Conservation (phyloP, 1,139 yeast genomes). For the Schizosaccharomyces versatilis region DNA sequence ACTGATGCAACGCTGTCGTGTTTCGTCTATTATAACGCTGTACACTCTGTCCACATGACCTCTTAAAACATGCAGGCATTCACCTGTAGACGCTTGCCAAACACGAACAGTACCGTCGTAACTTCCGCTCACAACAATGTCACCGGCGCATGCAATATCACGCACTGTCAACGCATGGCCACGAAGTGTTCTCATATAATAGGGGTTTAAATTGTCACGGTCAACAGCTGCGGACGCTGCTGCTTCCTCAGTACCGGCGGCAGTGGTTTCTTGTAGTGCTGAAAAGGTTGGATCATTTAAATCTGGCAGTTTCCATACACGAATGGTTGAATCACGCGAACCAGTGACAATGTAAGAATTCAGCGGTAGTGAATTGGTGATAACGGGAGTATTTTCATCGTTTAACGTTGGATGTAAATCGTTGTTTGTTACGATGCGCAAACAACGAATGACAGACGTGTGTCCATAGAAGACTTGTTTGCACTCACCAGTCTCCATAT, state of each 20-base stretch:
- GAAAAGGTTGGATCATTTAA: conserved; percentile 19
- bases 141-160: conserved; percentile 69
- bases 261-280: not conserved
- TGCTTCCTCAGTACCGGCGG: not conserved
- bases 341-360: conserved; percentile 58
- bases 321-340: conserved; percentile 70
- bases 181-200: conserved; percentile 44
- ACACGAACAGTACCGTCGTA: conserved; percentile 81
- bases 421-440: conserved; percentile 61
- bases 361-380: conserved; percentile 22
- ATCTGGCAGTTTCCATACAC: conserved; percentile 73
- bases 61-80: conserved; percentile 46
- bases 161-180: conserved; percentile 84
- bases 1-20: conserved; percentile 60
- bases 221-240: conserved; percentile 13
- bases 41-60: conserved; percentile 82
- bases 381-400: not conserved
- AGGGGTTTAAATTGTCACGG: conserved; percentile 32
- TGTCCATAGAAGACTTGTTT: conserved; percentile 86
- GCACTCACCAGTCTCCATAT: conserved; percentile 47
- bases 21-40: conserved; percentile 59
- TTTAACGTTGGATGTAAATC: not conserved
- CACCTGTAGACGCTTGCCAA: conserved; percentile 65
- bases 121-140: conserved; percentile 68
- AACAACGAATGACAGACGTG: conserved; percentile 75